phyloP scores from a whole-genome alignment of 2,329 filamentous ascomycete species.

The Colletotrichum horii region DNA sequence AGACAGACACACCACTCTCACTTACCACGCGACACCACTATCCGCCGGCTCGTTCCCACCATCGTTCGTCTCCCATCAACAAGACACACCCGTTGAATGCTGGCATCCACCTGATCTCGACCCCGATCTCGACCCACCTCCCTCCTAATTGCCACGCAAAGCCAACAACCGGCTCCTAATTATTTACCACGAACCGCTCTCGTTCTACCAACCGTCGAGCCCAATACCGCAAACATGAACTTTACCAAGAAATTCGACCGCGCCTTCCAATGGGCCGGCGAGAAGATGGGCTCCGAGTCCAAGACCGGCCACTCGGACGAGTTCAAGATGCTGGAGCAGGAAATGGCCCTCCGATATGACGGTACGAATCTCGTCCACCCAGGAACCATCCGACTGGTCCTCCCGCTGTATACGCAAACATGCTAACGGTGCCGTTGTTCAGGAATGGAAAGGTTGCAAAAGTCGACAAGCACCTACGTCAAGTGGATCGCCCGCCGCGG shows the following conservation, averaged over 20 bases:
- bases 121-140: background rate
- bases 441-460: slow-evolving; percentile 92
- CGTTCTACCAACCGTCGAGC: background rate
- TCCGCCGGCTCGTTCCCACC: background rate
- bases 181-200: background rate
- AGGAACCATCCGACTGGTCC: background rate
- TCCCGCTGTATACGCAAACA: background rate
- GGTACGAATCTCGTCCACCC: slow-evolving; percentile 58
- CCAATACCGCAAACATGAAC: slow-evolving; percentile 45
- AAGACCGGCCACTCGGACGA: slow-evolving; percentile 88
- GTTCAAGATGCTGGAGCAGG: slow-evolving; percentile 86
- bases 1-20: background rate
- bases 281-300: slow-evolving; percentile 92
- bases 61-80: background rate
- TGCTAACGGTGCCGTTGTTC: slow-evolving; percentile 14
- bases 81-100: slow-evolving; percentile 9
- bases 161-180: background rate
- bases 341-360: slow-evolving; percentile 89
- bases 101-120: slow-evolving; percentile 13
- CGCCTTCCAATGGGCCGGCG: slow-evolving; percentile 96
- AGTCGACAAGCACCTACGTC: slow-evolving; percentile 83
- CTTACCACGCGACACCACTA: background rate
- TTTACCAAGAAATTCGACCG: slow-evolving; percentile 88
- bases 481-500: slow-evolving; percentile 86
- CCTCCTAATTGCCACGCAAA: background rate